Percentiles rank a stretch among this genome's conserved stretches.
phyloP scores from a whole-genome alignment of 352 stramenopile species.

The Pseudoperonospora humuli region DNA sequence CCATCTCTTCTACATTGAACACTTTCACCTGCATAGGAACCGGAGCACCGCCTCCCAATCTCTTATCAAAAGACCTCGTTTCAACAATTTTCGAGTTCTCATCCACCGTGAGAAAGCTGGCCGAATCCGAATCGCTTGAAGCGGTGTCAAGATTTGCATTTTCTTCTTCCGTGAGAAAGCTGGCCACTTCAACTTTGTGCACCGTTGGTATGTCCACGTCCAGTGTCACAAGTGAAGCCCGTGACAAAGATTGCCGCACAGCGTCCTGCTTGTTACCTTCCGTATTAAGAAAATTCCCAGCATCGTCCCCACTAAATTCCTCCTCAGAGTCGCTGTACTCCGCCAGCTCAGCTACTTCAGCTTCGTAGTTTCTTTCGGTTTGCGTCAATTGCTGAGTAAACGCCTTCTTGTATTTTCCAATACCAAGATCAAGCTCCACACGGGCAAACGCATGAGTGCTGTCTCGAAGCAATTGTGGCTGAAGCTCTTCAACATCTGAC shows the following conservation, averaged over 20 bases:
- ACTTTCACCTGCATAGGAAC: slow-evolving; percentile 34
- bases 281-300: slow-evolving; percentile 29
- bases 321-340: slow-evolving; percentile 27
- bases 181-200: slow-evolving; percentile 40
- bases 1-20: slow-evolving; percentile 45
- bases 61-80: slow-evolving; percentile 22
- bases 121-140: slow-evolving; percentile 30
- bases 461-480: slow-evolving; percentile 22
- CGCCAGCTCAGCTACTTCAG: slow-evolving; percentile 26
- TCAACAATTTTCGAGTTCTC: slow-evolving; percentile 40
- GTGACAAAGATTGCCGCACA: slow-evolving; percentile 15
- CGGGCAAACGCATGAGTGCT: slow-evolving; percentile 15
- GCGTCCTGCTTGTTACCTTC: slow-evolving; percentile 12
- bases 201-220: slow-evolving; percentile 22
- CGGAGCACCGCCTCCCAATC: not conserved
- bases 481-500: slow-evolving; percentile 29
- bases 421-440: slow-evolving; percentile 38
- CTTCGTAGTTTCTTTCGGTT: slow-evolving; percentile 20
- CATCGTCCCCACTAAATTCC: slow-evolving; percentile 16
- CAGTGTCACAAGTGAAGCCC: slow-evolving; percentile 19
- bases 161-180: slow-evolving; percentile 40
- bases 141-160: slow-evolving; percentile 25
- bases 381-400: slow-evolving; percentile 13
- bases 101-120: slow-evolving; percentile 34
- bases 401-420: slow-evolving; percentile 50